Evolutionary conservation across 2,329 filamentous ascomycete species (phyloP).

Genomic region (Colletotrichum tanaceti): DNA sequence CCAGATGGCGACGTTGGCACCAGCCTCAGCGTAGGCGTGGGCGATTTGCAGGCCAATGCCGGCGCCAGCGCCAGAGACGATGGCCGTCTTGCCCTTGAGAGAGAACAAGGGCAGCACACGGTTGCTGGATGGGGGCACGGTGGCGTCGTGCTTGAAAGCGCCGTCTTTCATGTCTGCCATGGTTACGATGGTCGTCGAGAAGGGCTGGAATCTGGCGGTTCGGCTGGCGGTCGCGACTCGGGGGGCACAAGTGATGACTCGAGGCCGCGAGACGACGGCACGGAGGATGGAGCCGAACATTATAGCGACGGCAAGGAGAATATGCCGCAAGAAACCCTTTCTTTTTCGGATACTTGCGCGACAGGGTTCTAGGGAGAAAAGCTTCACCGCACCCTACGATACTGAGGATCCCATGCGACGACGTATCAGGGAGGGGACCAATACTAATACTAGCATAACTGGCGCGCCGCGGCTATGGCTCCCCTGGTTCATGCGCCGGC

Average conservation of each 20-base stretch:
- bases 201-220: slow-evolving; percentile 32
- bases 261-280: slow-evolving; percentile 31
- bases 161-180: slow-evolving; percentile 60
- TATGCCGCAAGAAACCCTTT: slow-evolving; percentile 32
- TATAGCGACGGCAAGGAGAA: slow-evolving; percentile 29
- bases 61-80: slow-evolving; percentile 74
- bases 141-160: slow-evolving; percentile 69
- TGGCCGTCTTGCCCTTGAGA: slow-evolving; percentile 75
- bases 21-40: slow-evolving; percentile 74
- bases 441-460: slow-evolving; percentile 35
- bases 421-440: slow-evolving; percentile 26
- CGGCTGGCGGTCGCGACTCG: slow-evolving; percentile 21
- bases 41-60: slow-evolving; percentile 76
- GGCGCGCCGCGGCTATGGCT: slow-evolving; percentile 33
- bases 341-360: slow-evolving; percentile 18
- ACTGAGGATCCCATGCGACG: slow-evolving; percentile 20
- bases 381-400: slow-evolving; percentile 30
- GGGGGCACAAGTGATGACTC: slow-evolving; percentile 20
- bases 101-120: slow-evolving; percentile 75
- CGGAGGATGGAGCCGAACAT: slow-evolving; percentile 37
- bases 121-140: slow-evolving; percentile 57
- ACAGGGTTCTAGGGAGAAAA: slow-evolving; percentile 35
- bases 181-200: slow-evolving; percentile 33
- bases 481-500: slow-evolving; percentile 35
- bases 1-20: slow-evolving; percentile 78